phyloP scores from a whole-genome alignment of 371 early-diverging fungal genomes.

The Apophysomyces ossiformis region DNA sequence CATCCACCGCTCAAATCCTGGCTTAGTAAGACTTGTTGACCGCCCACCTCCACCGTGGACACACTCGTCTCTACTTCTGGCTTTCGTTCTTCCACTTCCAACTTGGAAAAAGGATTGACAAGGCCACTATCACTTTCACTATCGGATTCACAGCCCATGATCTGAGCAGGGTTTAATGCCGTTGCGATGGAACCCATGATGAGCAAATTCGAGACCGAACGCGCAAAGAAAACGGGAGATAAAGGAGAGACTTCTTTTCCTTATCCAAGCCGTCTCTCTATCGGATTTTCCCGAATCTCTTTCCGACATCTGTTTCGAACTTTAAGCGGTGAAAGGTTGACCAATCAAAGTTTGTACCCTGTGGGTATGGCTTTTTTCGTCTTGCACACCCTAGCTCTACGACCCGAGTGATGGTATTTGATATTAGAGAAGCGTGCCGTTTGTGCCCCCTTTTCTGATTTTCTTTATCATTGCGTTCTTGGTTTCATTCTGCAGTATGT shows the following conservation, averaged over 20 bases:
- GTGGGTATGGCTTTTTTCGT: no score
- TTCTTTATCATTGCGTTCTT: no score
- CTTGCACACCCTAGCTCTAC: no score
- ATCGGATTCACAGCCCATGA: slow-evolving; percentile 5
- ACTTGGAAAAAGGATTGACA: background rate
- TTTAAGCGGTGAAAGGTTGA: no score
- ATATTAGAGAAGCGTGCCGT: no score
- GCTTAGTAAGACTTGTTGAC: slow-evolving; percentile 25
- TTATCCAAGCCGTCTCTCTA: background rate
- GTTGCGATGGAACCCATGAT: background rate
- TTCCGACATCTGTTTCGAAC: background rate
- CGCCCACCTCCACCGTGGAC: slow-evolving; percentile 22
- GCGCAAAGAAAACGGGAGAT: background rate
- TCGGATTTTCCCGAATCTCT: background rate
- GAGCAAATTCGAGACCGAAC: background rate
- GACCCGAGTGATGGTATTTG: no score
- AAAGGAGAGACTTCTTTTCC: background rate
- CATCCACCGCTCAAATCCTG: slow-evolving; percentile 54
- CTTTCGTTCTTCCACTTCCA: slow-evolving; percentile 5
- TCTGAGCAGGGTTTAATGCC: background rate
- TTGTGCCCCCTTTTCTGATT: no score
- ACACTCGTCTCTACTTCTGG: slow-evolving; percentile 21
- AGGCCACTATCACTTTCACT: background rate
- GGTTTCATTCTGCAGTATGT: no score
- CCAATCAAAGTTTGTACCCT: no score